Evolutionary conservation across 2,329 filamentous ascomycete genomes (phyloP).

Genomic region (Hymenoscyphus linearis): DNA sequence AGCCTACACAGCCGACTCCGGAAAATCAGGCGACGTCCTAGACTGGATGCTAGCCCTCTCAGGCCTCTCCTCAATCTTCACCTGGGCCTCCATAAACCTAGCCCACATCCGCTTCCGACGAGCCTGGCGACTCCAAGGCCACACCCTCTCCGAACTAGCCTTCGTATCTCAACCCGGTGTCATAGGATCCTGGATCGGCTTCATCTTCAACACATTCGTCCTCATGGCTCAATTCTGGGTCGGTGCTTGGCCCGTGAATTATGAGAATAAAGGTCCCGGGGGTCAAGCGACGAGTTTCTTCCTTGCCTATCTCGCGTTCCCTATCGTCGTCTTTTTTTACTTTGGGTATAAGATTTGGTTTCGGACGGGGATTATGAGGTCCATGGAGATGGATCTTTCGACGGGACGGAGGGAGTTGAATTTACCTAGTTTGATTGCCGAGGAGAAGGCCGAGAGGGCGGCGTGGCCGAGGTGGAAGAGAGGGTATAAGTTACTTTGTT

Average conservation of each 20-base stretch:
- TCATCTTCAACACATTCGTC: slow-evolving; percentile 69
- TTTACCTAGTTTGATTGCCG: slow-evolving; percentile 67
- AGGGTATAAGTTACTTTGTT: slow-evolving; percentile 70
- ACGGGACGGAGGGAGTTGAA: slow-evolving; percentile 85
- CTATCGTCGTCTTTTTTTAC: slow-evolving; percentile 64
- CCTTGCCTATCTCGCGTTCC: slow-evolving; percentile 63
- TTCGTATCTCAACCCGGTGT: slow-evolving; percentile 78
- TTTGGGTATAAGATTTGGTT: slow-evolving; percentile 70
- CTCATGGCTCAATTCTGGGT: slow-evolving; percentile 85
- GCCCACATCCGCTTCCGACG: slow-evolving; percentile 85
- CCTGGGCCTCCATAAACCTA: slow-evolving; percentile 81
- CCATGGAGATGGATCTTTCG: slow-evolving; percentile 76
- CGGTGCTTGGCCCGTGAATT: slow-evolving; percentile 69
- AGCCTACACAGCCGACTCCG: slow-evolving; percentile 67
- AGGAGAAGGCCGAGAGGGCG: slow-evolving; percentile 71
- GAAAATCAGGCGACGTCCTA: slow-evolving; percentile 53
- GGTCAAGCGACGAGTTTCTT: slow-evolving; percentile 65
- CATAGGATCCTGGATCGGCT: slow-evolving; percentile 72
- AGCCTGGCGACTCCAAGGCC: slow-evolving; percentile 68
- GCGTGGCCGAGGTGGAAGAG: slow-evolving; percentile 74
- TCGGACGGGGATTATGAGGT: slow-evolving; percentile 60
- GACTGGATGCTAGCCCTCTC: slow-evolving; percentile 75
- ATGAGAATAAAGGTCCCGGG: slow-evolving; percentile 38
- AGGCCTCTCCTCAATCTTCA: slow-evolving; percentile 69
- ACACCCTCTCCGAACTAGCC: slow-evolving; percentile 69